Evolutionary conservation across 108 stramenopile species (phyloP), one percentile per base, ranked within the genome.

Genomic region (Schizochytrium sp.): DNA sequence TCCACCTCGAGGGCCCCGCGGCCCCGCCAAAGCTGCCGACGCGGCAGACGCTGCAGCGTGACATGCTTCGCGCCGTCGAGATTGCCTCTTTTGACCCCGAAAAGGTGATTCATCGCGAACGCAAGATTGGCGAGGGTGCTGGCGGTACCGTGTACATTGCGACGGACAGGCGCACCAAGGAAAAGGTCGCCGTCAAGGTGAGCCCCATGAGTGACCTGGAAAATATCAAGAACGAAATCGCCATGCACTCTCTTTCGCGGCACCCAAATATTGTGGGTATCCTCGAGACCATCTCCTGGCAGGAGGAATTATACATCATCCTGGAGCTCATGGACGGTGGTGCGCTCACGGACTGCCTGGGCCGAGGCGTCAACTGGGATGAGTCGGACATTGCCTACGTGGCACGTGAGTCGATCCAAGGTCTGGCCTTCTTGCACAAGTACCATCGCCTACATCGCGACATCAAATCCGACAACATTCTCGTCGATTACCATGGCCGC

Each of bases 401-500:
- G 76, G 12, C 48, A 12, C 45, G 51, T 12, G 51, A 83, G 45
- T 43, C 76, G 2, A 6, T 83, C 25, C 76, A 53, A 12, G 76
- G 76, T 23, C 76, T 83, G 8, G 76, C 76, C 12, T 83, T 83
- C 51, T 16, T 83, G 10, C 76, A 83, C 63, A 57, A 57, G 44
- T 44, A 91, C 55, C 90, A 93, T 48, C 92, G 93, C 25, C 48
- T 95, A 57, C 95, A 95, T 89, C 89, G 95, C 4, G 95, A 95
- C 87, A 93, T 95, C 87, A 95, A 95, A 91, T 83, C 69, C 72
- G 95, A 95, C 88, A 95, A 95, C 90, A 92, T 95, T 12, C 91
- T 95, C 58, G 89, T 94, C 58, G 89, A 91, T 60, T 72, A 88
- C 16, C 59, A 93, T 58, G 48, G 72, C 47, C 59, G 88, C 4